Evolutionary conservation across 2,329 filamentous ascomycete genomes (phyloP), one percentile per base, ranked within the genome.

Genomic region (Penicillium fuscoglaucum): DNA sequence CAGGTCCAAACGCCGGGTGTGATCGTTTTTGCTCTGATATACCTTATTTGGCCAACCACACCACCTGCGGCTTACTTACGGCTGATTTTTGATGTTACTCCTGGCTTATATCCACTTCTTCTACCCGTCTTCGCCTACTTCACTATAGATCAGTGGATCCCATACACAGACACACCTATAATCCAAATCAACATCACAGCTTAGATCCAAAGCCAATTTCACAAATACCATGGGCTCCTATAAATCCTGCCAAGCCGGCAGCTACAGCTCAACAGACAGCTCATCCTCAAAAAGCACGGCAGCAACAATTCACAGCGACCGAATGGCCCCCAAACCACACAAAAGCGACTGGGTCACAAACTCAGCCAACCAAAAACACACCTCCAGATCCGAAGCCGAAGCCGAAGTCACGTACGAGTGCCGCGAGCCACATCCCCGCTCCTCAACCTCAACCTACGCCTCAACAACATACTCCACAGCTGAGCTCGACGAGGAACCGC

Each of bases 401-500:
- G 28, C 2, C 6, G 37, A 43, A 31, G 26, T 52, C 15, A 10
- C 24, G 4, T 31, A 33, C 8, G 40, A 53, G 12, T 37, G 13
- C 15, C 15, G 45, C 51, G 24, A 48, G 52, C 19, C 28, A 31
- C 37, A 66, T 70, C 44, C 70, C 69, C 80, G 83, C 46, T 81
- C 84, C 28, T 95, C 91, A 0, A 82, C 86, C 65, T 88, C 91
- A 60, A 96, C 92, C 1, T 96, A 93, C 74, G 86, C 87, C 67
- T 96, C 92, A 6, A 90, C 87, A 3, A 78, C 84, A 33, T 79
- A 83, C 33, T 90, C 88, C 4, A 80, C 84, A 44, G 81, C 86
- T 44, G 85, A 87, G 19, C 76, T 78, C 19, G 29, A 52, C 12
- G 26, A 75, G 17, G 77, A 82, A 50, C 76, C 81, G 44, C 39